phyloP scores from a whole-genome alignment of 768 basidiomycete genomes.

The Psilocybe sp. region DNA sequence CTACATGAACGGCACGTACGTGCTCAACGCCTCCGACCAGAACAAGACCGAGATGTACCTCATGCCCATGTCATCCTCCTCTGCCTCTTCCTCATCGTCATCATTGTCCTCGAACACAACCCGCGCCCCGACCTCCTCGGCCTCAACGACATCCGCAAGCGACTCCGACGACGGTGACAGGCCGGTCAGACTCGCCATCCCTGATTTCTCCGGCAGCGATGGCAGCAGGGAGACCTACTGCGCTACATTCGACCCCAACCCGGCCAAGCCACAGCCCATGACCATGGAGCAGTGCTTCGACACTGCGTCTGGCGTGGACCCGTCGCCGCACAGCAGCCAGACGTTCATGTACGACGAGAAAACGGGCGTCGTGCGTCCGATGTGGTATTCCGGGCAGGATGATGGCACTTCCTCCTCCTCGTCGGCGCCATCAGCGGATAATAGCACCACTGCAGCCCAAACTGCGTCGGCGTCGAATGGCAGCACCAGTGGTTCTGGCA shows the following conservation, averaged over 20 bases:
- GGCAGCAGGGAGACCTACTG: conserved; percentile 36
- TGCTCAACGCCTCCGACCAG: conserved; percentile 47
- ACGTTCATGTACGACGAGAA: conserved; percentile 51
- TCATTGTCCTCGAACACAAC: background rate
- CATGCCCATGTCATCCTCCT: conserved; percentile 17
- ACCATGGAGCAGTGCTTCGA: conserved; percentile 42
- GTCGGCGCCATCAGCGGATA: background rate
- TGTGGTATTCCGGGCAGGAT: conserved; percentile 35
- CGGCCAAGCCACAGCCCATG: conserved; percentile 45
- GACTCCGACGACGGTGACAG: background rate
- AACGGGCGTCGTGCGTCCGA: conserved; percentile 51
- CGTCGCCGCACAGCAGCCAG: conserved; percentile 44
- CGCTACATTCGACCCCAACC: conserved; percentile 58
- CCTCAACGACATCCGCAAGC: conserved; percentile 13
- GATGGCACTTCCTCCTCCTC: conserved; percentile 20
- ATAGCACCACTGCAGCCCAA: background rate
- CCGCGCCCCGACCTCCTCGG: conserved; percentile 6
- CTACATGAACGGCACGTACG: conserved; percentile 26
- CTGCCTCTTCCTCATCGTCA: background rate
- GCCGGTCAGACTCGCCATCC: conserved; percentile 39
- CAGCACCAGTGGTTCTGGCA: background rate
- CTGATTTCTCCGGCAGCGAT: conserved; percentile 22
- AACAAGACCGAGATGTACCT: conserved; percentile 45
- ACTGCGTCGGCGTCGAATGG: background rate
- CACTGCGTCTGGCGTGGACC: conserved; percentile 1